Conservation (phyloP, 1,284 basidiomycete genomes). For the Papiliotrema nemorosa region DNA sequence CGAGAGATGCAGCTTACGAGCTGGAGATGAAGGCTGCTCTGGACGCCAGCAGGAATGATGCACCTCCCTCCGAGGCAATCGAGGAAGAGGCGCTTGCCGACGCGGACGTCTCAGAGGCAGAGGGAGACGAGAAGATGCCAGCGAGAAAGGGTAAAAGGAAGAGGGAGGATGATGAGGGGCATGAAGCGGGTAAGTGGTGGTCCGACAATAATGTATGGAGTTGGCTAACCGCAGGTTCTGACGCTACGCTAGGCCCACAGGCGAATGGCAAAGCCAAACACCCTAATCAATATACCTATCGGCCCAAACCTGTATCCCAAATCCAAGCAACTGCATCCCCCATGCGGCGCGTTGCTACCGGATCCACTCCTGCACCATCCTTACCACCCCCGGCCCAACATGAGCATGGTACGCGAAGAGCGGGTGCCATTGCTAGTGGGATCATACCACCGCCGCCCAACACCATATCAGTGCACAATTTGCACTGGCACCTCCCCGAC, state of each 20-base stretch:
- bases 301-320: constrained; percentile 46
- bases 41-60: constrained; percentile 45
- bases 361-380: constrained; percentile 23
- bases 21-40: constrained; percentile 65
- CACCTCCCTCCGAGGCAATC: constrained; percentile 18
- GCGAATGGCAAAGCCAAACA: constrained; percentile 45
- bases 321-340: constrained; percentile 20
- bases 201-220: neutral
- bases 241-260: neutral
- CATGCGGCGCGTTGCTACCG: constrained; percentile 11
- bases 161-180: constrained; percentile 40
- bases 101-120: constrained; percentile 8
- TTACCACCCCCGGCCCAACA: constrained; percentile 31
- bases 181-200: constrained; percentile 31
- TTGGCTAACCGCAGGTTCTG: neutral
- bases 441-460: constrained; percentile 28
- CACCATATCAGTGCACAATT: constrained; percentile 31
- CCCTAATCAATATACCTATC: constrained; percentile 61
- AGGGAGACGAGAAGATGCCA: constrained; percentile 11
- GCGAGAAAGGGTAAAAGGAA: constrained; percentile 41
- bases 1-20: constrained; percentile 89
- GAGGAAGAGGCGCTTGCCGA: constrained; percentile 26
- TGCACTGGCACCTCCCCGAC: constrained; percentile 86
- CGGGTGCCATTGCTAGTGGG: constrained; percentile 33
- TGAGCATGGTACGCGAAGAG: constrained; percentile 48